A percentile compares a stretch with the other conserved stretches of the same genome.
Conservation (phyloP, 73 alveolate genomes). For the Paramecium octaurelia region DNA sequence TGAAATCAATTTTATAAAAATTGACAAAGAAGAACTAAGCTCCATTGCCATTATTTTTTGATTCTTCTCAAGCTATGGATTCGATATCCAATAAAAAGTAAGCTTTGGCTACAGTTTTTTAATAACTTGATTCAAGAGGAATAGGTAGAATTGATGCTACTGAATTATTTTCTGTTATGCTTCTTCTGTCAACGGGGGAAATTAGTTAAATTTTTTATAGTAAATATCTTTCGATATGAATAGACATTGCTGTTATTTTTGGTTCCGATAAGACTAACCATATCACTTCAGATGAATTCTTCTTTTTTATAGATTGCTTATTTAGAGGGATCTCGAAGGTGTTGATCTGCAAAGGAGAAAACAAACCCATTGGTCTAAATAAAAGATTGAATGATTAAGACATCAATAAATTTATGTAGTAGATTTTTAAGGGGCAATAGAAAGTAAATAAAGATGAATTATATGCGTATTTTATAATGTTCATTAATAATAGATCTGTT, state of each 20-base stretch:
- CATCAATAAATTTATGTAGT: not conserved
- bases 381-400: slow-evolving; percentile 42
- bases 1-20: slow-evolving; percentile 12
- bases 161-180: slow-evolving; percentile 28
- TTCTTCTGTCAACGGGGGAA: slow-evolving; percentile 17
- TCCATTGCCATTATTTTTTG: slow-evolving; percentile 35
- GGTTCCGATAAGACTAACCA: not conserved
- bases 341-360: slow-evolving; percentile 12
- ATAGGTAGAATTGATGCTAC: slow-evolving; percentile 55
- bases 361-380: not conserved
- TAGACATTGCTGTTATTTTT: not conserved
- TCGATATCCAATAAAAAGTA: not conserved
- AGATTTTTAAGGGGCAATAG: not conserved
- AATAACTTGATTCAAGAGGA: slow-evolving; percentile 36
- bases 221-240: not conserved
- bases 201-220: slow-evolving; percentile 34
- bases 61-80: slow-evolving; percentile 21
- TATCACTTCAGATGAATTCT: slow-evolving; percentile 31
- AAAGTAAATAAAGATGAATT: slow-evolving; percentile 41
- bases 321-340: slow-evolving; percentile 47
- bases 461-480: not conserved
- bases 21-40: slow-evolving; percentile 35
- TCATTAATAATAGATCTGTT: not conserved
- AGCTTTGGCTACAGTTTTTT: slow-evolving; percentile 1
- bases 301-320: slow-evolving; percentile 27